A percentile compares a stretch with the other conserved stretches of the same genome.
phyloP scores from a whole-genome alignment of 371 early-diverging fungal species.

The Saksenaea oblongispora region DNA sequence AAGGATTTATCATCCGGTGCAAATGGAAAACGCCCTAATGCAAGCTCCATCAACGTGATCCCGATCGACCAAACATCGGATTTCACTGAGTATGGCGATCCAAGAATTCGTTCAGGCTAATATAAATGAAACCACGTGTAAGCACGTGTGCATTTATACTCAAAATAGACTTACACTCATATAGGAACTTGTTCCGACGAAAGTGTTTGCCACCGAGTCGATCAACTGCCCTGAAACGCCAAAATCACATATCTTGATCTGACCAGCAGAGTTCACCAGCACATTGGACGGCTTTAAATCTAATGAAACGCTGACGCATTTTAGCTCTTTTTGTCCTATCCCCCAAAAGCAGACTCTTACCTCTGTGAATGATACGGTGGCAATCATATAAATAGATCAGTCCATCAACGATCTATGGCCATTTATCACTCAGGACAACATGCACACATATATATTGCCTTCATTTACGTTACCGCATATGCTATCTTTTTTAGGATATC shows the following conservation, averaged over 20 bases:
- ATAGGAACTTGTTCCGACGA: conserved; percentile 86
- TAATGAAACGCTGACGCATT: conserved; percentile 15
- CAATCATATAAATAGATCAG: conserved; percentile 73
- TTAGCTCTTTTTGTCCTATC: neutral
- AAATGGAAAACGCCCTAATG: conserved; percentile 82
- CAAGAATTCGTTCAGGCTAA: conserved; percentile 89
- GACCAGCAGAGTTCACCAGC: conserved; percentile 68
- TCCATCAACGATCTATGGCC: conserved; percentile 57
- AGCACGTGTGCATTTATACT: neutral
- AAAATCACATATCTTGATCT: conserved; percentile 85
- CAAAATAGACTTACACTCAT: conserved; percentile 69
- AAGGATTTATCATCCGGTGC: conserved; percentile 65
- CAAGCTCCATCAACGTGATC: conserved; percentile 83
- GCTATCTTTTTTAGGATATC: conserved; percentile 71
- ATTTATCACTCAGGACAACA: neutral
- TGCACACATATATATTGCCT: neutral
- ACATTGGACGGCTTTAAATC: conserved; percentile 78
- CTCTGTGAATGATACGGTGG: conserved; percentile 81
- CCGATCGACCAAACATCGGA: conserved; percentile 93
- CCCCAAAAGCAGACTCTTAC: conserved; percentile 19
- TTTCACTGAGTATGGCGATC: conserved; percentile 74
- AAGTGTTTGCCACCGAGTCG: conserved; percentile 76
- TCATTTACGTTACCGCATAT: conserved; percentile 46
- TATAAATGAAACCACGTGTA: neutral
- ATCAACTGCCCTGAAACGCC: conserved; percentile 76